Evolutionary conservation across 2,329 filamentous ascomycete genomes (phyloP).

Genomic region (Xylariales sp.): DNA sequence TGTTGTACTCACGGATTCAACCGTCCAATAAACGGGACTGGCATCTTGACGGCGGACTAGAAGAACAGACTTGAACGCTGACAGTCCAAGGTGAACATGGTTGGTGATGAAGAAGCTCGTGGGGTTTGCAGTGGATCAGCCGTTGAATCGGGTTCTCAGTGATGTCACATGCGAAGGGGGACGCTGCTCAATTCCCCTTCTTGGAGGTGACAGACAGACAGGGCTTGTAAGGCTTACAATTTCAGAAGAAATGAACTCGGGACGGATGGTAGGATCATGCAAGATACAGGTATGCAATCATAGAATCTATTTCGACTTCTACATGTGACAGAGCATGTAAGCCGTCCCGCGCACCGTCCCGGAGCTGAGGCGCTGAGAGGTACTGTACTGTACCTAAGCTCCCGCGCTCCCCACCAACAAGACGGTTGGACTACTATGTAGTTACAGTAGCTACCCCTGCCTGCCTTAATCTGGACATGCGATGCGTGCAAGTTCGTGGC

Average conservation of each 20-base stretch:
- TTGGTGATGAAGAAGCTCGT: slow-evolving; percentile 5
- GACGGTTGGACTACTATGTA: not conserved
- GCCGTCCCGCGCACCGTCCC: no score
- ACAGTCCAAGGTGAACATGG: not conserved
- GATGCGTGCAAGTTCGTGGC: no score
- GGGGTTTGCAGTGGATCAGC: slow-evolving; percentile 4
- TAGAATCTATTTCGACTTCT: no score
- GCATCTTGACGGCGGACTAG: slow-evolving; percentile 27
- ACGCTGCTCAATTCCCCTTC: slow-evolving; percentile 5
- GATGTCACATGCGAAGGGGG: slow-evolving; percentile 22
- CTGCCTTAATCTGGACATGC: not conserved
- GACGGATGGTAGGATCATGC: not conserved
- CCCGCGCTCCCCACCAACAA: not conserved
- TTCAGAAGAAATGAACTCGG: no score
- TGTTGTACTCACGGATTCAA: slow-evolving; percentile 35
- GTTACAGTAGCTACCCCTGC: not conserved
- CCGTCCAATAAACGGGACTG: slow-evolving; percentile 36
- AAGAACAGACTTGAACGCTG: not conserved
- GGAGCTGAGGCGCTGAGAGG: no score
- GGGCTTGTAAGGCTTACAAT: no score
- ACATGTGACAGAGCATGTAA: no score
- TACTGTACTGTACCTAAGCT: not conserved
- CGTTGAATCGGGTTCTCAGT: slow-evolving; percentile 12
- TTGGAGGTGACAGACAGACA: no score
- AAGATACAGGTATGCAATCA: no score